These are phyloP conservation scores for Fraxinus sp. DNA, from an alignment of 305 asterid species.

Conservation along the genomic window DNA sequence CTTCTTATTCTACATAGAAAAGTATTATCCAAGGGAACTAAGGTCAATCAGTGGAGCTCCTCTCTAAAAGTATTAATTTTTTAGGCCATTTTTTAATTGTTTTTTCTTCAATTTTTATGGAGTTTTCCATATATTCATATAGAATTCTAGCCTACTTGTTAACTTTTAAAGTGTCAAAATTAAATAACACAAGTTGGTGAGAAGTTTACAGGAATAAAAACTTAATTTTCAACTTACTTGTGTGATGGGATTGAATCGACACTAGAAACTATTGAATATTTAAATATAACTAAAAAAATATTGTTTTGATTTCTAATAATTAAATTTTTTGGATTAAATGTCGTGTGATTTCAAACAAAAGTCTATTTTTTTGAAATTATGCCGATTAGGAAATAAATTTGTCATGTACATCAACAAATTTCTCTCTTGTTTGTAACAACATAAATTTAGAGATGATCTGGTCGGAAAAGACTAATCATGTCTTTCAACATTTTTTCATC, in stretches of 20 bases:
- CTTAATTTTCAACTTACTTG: conserved; percentile 17
- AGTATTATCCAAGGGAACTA: conserved; percentile 39
- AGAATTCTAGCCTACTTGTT: conserved; percentile 36
- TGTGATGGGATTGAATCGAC: conserved; percentile 24
- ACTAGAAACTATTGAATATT: not conserved
- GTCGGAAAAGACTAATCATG: not conserved
- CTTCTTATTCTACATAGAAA: conserved; percentile 18
- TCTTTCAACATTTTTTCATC: not conserved
- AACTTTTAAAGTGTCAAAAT: conserved; percentile 46
- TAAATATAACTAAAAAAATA: not conserved
- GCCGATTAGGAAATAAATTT: not conserved
- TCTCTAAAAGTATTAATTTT: conserved; percentile 28
- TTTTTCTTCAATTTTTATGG: conserved; percentile 27
- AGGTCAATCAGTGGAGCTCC: conserved; percentile 64
- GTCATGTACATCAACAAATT: not conserved
- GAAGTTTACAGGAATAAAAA: conserved; percentile 17
- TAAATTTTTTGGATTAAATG: conserved; percentile 10
- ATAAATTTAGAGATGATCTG: not conserved
- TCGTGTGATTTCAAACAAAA: conserved; percentile 3
- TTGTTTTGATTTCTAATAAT: not conserved
- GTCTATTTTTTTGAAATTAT: not conserved
- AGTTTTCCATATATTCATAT: conserved; percentile 19
- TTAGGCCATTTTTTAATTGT: conserved; percentile 21
- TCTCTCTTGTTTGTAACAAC: not conserved
- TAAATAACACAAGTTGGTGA: conserved; percentile 29